Percentiles rank a stretch among this genome's conserved stretches.
Conservation (phyloP, 2,329 filamentous ascomycete genomes). For the Simplicillium aogashimaense region DNA sequence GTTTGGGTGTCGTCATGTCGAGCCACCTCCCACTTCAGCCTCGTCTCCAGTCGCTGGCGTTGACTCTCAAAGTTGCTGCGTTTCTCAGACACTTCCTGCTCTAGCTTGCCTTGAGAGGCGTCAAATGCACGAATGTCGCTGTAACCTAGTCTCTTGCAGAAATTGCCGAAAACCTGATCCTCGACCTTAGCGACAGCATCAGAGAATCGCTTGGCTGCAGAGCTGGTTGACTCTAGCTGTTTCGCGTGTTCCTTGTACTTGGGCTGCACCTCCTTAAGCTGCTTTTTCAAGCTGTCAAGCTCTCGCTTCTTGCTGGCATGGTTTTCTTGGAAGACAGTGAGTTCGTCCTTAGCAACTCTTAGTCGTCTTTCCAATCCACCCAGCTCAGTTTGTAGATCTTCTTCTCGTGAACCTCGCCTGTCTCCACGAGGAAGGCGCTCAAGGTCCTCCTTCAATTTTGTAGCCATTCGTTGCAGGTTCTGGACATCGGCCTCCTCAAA, state of each 20-base stretch:
- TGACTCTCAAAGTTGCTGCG: slow-evolving; percentile 81
- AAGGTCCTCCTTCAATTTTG: slow-evolving; percentile 69
- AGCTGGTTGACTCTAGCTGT: slow-evolving; percentile 50
- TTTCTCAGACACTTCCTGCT: slow-evolving; percentile 83
- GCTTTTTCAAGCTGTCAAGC: slow-evolving; percentile 59
- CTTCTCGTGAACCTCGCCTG: slow-evolving; percentile 67
- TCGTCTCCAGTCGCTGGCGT: slow-evolving; percentile 60
- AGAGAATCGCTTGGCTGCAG: slow-evolving; percentile 41
- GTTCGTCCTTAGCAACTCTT: slow-evolving; percentile 61
- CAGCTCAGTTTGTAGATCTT: slow-evolving; percentile 70
- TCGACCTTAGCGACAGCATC: slow-evolving; percentile 69
- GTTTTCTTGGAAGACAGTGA: slow-evolving; percentile 72
- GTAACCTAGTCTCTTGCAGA: slow-evolving; percentile 83
- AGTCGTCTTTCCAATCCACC: slow-evolving; percentile 70
- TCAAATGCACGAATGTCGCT: slow-evolving; percentile 87
- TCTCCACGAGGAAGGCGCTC: slow-evolving; percentile 70
- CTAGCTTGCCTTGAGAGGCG: slow-evolving; percentile 80
- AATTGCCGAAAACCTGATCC: slow-evolving; percentile 75
- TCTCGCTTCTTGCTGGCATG: slow-evolving; percentile 76
- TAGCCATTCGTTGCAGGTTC: slow-evolving; percentile 65
- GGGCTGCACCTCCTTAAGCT: slow-evolving; percentile 66
- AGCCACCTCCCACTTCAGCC: slow-evolving; percentile 46
- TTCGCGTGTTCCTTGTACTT: slow-evolving; percentile 65
- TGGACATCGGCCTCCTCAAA: slow-evolving; percentile 90
- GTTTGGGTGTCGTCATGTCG: slow-evolving; percentile 48